Conservation (phyloP, 2,329 filamentous ascomycete species). For the Bipolaris oryzae region DNA sequence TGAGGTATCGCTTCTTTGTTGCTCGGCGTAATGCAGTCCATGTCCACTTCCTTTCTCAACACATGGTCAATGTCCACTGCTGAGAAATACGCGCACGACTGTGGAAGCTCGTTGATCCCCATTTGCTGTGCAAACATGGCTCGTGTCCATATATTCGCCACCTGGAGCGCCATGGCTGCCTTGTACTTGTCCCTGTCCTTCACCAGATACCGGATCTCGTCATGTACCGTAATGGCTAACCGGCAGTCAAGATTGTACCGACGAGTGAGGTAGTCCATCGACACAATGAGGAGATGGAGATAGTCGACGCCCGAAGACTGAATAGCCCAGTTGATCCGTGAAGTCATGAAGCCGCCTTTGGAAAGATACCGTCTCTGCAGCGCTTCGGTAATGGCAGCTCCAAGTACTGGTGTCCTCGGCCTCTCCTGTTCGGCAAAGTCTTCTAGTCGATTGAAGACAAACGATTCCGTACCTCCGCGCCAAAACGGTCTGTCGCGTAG, state of each 20-base stretch:
- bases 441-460: conserved; percentile 97
- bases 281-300: conserved; percentile 87
- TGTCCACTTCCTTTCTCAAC: conserved; percentile 95
- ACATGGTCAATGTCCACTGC: conserved; percentile 95
- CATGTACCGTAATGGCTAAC: conserved; percentile 91
- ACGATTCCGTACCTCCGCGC: conserved; percentile 94
- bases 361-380: conserved; percentile 86
- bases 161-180: conserved; percentile 88
- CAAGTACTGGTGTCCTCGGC: conserved; percentile 88
- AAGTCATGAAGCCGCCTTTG: conserved; percentile 92
- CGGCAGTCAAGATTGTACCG: conserved; percentile 86
- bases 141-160: conserved; percentile 94
- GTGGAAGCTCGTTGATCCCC: conserved; percentile 92
- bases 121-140: conserved; percentile 98
- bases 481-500: conserved; percentile 82
- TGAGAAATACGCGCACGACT: conserved; percentile 93
- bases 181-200: conserved; percentile 84
- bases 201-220: conserved; percentile 95
- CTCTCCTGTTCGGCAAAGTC: conserved; percentile 95
- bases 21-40: conserved; percentile 94
- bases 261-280: conserved; percentile 91
- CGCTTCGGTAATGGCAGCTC: conserved; percentile 94
- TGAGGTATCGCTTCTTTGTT: conserved; percentile 78
- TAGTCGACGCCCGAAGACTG: conserved; percentile 98
- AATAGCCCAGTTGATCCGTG: conserved; percentile 98